Evolutionary conservation across 2,329 filamentous ascomycete genomes (phyloP), one percentile per base, ranked within the genome.

Genomic region (Penicillium crustosum): DNA sequence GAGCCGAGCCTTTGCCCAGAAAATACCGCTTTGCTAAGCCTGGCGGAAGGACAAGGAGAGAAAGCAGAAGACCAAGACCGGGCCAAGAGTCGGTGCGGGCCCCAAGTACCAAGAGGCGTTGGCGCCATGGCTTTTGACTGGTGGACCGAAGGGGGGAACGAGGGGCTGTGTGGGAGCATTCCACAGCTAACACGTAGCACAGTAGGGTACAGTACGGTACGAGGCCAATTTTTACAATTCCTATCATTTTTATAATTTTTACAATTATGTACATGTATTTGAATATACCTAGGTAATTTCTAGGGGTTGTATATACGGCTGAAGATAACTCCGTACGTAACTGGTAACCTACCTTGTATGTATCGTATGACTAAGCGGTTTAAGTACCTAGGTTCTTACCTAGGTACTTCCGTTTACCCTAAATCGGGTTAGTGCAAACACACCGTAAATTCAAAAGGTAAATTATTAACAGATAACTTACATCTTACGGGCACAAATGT

Each of bases 1-100:
- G 58, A 68, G 67, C 70, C 70, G 68, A 73, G 68, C 61, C 63
- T 68, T 67, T 70, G 73, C 72, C 73, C 67, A 75, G 72, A 71
- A 68, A 69, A 71, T 61, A 55, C 63, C 63, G 62, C 63, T 64
- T 64, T 64, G 63, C 67, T 68, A 63, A 66, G 66, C 61, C 66
- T 63, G 62, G 71, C 70, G 69, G 71, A 67, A 70, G 63, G 65
- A 64, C 63, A 60, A 63, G 65, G 64, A 61, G 66, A 65, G 66
- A 66, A 62, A 66, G 45, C 27, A 58, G 63, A 59, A 66, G 55
- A 65, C 67, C 66, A 68, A 71, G 68, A 71, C 68, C 67, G 70
- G 70, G 70, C 71, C 70, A 74, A 73, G 72, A 68, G 54, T 60
- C 55, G 45, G 57, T 66, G 65, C 65, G 66, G 67, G 63, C 57